Evolutionary conservation across 78 protist species (phyloP).

Genomic region (Tieghemostelium lacteum): DNA sequence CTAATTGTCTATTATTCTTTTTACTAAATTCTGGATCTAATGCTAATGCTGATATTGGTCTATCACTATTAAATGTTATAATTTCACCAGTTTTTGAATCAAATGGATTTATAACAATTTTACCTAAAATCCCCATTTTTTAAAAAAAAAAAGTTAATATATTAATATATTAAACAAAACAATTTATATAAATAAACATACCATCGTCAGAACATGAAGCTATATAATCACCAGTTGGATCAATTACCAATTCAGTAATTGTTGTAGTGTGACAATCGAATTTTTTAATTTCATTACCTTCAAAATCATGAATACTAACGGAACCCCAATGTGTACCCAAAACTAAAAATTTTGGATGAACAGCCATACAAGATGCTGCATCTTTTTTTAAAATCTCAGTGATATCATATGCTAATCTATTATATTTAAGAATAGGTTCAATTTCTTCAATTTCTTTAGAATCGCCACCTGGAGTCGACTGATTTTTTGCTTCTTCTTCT

Average conservation of each 20-base stretch:
- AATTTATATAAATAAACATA: not conserved
- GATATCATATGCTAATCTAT: constrained; percentile 80
- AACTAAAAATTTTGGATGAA: constrained; percentile 77
- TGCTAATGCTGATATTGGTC: constrained; percentile 89
- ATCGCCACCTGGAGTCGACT: not conserved
- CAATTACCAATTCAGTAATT: constrained; percentile 86
- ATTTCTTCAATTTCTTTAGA: constrained; percentile 36
- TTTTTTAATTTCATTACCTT: constrained; percentile 84
- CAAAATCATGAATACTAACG: constrained; percentile 85
- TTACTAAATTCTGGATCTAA: constrained; percentile 86
- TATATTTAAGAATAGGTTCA: constrained; percentile 91
- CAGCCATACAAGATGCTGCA: constrained; percentile 78
- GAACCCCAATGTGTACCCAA: constrained; percentile 92
- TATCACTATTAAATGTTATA: constrained; percentile 2
- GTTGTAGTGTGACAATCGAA: constrained; percentile 80
- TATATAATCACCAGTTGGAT: constrained; percentile 89
- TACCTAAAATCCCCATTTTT: constrained; percentile 55
- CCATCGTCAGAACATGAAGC: constrained; percentile 95
- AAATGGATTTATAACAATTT: constrained; percentile 60
- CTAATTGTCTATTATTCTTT: constrained; percentile 77
- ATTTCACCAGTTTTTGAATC: constrained; percentile 46
- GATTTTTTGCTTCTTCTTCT: not conserved
- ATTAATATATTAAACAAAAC: not conserved
- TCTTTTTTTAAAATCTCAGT: constrained; percentile 75
- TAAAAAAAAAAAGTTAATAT: not conserved